Evolutionary conservation across 2,329 filamentous ascomycete genomes (phyloP).

Genomic region (Pseudogymnoascus destructans): DNA sequence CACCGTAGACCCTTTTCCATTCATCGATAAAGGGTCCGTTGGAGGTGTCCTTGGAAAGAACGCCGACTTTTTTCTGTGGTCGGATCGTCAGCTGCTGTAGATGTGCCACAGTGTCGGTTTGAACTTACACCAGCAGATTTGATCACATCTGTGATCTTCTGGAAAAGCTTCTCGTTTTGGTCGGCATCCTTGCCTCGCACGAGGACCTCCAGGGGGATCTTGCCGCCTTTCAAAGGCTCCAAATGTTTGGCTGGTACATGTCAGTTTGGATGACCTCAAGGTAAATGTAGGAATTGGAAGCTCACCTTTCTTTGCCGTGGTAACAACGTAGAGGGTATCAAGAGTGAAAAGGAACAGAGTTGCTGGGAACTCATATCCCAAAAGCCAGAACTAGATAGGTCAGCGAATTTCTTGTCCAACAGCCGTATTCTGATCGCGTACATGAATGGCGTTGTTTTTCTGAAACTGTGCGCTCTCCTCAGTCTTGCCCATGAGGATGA

Average conservation of each 20-base stretch:
- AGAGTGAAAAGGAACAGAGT: slow-evolving; percentile 86
- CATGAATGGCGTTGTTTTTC: slow-evolving; percentile 95
- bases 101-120: neutral
- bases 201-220: slow-evolving; percentile 82
- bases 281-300: neutral
- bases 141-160: slow-evolving; percentile 72
- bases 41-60: slow-evolving; percentile 71
- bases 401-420: slow-evolving; percentile 12
- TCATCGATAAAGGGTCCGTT: slow-evolving; percentile 87
- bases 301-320: slow-evolving; percentile 90
- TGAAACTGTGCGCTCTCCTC: slow-evolving; percentile 77
- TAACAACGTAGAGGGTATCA: slow-evolving; percentile 82
- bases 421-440: slow-evolving; percentile 34
- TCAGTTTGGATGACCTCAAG: slow-evolving; percentile 23
- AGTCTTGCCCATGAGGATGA: slow-evolving; percentile 89
- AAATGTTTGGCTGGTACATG: slow-evolving; percentile 65
- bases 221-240: slow-evolving; percentile 80
- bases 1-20: slow-evolving; percentile 75
- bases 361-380: slow-evolving; percentile 96
- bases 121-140: slow-evolving; percentile 68
- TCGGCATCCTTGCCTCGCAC: slow-evolving; percentile 84
- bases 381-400: slow-evolving; percentile 70
- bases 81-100: neutral
- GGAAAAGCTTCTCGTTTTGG: slow-evolving; percentile 82
- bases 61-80: slow-evolving; percentile 71